Conservation (phyloP, 75 land plant species). For the Sequoia sempervirens region DNA sequence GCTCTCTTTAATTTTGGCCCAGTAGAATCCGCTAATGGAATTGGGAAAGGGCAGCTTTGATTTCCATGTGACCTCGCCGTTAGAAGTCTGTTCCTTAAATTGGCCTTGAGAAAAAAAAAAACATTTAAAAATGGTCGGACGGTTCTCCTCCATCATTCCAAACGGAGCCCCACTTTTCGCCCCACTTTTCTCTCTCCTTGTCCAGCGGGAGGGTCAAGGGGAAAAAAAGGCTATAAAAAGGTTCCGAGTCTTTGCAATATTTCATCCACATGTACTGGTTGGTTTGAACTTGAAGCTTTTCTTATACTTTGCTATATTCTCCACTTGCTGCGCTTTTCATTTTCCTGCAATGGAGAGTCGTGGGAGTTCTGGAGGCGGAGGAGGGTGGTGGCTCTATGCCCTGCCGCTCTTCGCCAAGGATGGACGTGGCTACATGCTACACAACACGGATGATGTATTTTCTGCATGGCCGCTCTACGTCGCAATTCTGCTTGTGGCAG, state of each 20-base stretch:
- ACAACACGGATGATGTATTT: background rate
- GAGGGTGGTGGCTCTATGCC: slow-evolving; percentile 33
- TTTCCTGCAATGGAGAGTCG: background rate
- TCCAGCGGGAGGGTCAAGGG: background rate
- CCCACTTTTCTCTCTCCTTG: background rate
- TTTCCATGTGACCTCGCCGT: background rate
- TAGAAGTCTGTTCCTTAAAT: too few species aligned
- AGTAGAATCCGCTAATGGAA: too few species aligned
- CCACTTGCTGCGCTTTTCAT: too few species aligned
- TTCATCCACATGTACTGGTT: background rate
- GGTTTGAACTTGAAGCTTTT: too few species aligned
- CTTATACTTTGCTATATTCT: too few species aligned
- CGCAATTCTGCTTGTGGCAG: background rate
- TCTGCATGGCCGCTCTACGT: slow-evolving; percentile 8
- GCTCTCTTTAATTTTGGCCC: too few species aligned
- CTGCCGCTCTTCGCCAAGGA: slow-evolving; percentile 28
- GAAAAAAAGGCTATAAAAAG: background rate
- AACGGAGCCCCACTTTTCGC: too few species aligned
- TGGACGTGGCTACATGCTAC: background rate
- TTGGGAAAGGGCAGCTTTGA: too few species aligned
- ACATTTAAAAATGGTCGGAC: background rate
- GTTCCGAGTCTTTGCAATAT: background rate
- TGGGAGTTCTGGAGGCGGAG: background rate
- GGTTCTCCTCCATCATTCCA: background rate
- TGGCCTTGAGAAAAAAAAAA: too few species aligned